Conservation (phyloP, 1,139 yeast genomes). For the Lodderomyces elongisporus region DNA sequence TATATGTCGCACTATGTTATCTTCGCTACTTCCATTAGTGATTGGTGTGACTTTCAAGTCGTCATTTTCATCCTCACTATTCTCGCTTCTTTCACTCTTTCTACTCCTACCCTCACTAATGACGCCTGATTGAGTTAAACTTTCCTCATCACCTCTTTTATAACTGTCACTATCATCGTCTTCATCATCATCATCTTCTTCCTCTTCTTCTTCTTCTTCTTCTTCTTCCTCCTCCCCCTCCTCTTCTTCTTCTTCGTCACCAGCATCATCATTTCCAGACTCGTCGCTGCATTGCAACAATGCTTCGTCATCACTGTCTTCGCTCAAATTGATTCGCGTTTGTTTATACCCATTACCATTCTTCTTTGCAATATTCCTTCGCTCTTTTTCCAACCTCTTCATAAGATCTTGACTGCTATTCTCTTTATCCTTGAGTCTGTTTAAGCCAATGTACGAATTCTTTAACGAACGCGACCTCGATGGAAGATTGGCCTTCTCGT, state of each 20-base stretch:
- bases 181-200: slow-evolving; percentile 5
- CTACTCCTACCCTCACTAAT: slow-evolving; percentile 2
- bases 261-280: slow-evolving; percentile 3
- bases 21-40: neutral
- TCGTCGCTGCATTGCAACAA: slow-evolving; percentile 3
- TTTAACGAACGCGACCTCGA: slow-evolving; percentile 24
- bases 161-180: slow-evolving; percentile 3
- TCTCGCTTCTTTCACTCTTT: neutral
- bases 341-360: no score
- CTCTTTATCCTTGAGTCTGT: slow-evolving; percentile 32
- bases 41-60: slow-evolving; percentile 3
- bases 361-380: slow-evolving; percentile 5
- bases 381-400: slow-evolving; percentile 6
- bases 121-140: neutral
- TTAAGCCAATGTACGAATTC: slow-evolving; percentile 38
- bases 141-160: slow-evolving; percentile 4
- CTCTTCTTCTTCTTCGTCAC: slow-evolving; percentile 3
- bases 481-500: slow-evolving; percentile 35
- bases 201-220: slow-evolving; percentile 4
- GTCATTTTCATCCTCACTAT: slow-evolving; percentile 3
- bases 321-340: slow-evolving; percentile 8
- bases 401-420: slow-evolving; percentile 4
- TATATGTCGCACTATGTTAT: neutral
- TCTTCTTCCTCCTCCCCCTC: slow-evolving; percentile 4
- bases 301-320: slow-evolving; percentile 3